Evolutionary conservation across 495 filamentous ascomycete genomes (phyloP).

Genomic region (Neurospora sp.): DNA sequence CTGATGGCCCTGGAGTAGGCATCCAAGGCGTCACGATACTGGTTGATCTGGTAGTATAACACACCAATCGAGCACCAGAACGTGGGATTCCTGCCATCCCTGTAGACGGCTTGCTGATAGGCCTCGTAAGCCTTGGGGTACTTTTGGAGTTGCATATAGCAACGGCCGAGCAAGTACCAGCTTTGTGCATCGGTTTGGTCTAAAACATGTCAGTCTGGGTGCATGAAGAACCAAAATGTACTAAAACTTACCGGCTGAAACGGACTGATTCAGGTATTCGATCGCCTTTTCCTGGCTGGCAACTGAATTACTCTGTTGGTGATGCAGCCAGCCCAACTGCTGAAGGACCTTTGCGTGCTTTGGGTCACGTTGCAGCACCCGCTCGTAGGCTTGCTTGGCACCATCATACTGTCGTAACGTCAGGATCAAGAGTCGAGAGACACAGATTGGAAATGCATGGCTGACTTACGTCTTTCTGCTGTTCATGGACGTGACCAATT

Average conservation of each 20-base stretch:
- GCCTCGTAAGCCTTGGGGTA: conserved; percentile 99
- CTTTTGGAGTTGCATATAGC: conserved; percentile 99
- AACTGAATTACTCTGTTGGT: conserved; percentile 86
- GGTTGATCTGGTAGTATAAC: conserved; percentile 99
- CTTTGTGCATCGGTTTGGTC: conserved; percentile 93
- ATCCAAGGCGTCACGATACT: conserved; percentile 97
- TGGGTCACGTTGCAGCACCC: conserved; percentile 89
- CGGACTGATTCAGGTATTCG: conserved; percentile 95
- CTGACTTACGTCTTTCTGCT: conserved; percentile 88
- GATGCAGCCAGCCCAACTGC: conserved; percentile 95
- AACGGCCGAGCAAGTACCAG: conserved; percentile 95
- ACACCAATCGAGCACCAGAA: conserved; percentile 99
- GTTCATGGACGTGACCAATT: conserved; percentile 97
- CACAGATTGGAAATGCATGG: neutral
- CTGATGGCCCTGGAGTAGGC: conserved; percentile 97
- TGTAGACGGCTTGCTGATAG: conserved; percentile 98
- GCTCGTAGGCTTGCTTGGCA: conserved; percentile 83
- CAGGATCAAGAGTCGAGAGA: conserved; percentile 14
- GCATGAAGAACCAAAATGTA: conserved; percentile 1
- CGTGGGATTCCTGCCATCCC: conserved; percentile 94
- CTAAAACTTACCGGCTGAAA: conserved; percentile 68
- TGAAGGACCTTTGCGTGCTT: conserved; percentile 97
- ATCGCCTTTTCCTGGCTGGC: conserved; percentile 90
- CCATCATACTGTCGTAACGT: conserved; percentile 63
- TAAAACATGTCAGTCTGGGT: conserved; percentile 28